Evolutionary conservation across 371 early-diverging fungal species (phyloP).

Genomic region (Mortierella sp.): DNA sequence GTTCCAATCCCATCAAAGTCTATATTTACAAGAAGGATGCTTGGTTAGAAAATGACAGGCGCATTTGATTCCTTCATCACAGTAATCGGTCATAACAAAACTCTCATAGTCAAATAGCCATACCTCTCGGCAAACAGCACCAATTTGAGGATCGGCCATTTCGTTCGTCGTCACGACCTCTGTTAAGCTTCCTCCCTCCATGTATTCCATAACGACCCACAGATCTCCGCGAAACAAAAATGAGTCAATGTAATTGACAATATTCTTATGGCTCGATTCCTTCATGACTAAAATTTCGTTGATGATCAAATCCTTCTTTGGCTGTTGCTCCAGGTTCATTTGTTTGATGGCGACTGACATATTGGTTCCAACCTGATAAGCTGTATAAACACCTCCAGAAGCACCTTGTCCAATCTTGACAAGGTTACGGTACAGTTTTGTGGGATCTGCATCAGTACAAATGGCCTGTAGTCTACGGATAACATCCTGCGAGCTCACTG

Average conservation of each 20-base stretch:
- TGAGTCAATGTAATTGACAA: slow-evolving; percentile 97
- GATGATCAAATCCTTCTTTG: slow-evolving; percentile 96
- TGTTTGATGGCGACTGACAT: slow-evolving; percentile 93
- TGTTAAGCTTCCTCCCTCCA: slow-evolving; percentile 96
- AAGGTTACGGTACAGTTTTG: slow-evolving; percentile 78
- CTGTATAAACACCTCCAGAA: slow-evolving; percentile 93
- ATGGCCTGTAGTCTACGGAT: slow-evolving; percentile 87
- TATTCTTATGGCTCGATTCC: slow-evolving; percentile 90
- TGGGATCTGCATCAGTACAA: slow-evolving; percentile 93
- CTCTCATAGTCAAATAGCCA: not conserved
- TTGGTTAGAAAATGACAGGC: not conserved
- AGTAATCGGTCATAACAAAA: not conserved
- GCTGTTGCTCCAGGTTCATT: slow-evolving; percentile 96
- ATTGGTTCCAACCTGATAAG: slow-evolving; percentile 77
- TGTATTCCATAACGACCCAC: slow-evolving; percentile 98
- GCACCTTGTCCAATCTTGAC: slow-evolving; percentile 97
- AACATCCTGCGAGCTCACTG: slow-evolving; percentile 73
- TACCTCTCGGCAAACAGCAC: slow-evolving; percentile 74
- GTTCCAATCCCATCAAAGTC: slow-evolving; percentile 90
- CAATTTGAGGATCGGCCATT: slow-evolving; percentile 97
- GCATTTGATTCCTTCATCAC: not conserved
- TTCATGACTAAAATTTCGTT: slow-evolving; percentile 97
- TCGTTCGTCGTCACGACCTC: slow-evolving; percentile 92
- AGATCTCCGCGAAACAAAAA: slow-evolving; percentile 91
- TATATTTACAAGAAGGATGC: not conserved